A percentile compares a stretch with the other conserved stretches of the same genome.
These are phyloP conservation scores for Pleurotus platypus DNA, from an alignment of 768 basidiomycete genomes.

Conservation along the genomic window DNA sequence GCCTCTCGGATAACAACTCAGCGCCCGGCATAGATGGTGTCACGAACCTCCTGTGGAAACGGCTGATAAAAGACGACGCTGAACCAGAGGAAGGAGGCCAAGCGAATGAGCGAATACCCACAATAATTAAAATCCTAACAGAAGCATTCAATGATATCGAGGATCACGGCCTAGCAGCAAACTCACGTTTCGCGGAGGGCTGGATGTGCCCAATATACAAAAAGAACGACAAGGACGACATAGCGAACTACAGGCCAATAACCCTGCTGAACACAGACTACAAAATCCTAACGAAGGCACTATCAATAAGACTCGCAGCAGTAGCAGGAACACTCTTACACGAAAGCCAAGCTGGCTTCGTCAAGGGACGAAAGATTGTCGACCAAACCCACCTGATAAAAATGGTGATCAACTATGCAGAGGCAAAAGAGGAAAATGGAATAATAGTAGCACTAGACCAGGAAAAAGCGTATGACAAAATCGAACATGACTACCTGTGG, in stretches of 20 bases:
- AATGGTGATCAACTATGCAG: slow-evolving; percentile 19
- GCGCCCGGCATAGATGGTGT: no score
- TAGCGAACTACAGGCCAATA: slow-evolving; percentile 34
- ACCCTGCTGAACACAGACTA: slow-evolving; percentile 34
- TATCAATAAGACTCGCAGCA: slow-evolving; percentile 17
- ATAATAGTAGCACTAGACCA: slow-evolving; percentile 24
- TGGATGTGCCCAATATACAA: slow-evolving; percentile 41
- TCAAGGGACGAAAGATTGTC: slow-evolving; percentile 23
- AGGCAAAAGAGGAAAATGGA: slow-evolving; percentile 20
- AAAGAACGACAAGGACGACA: slow-evolving; percentile 26
- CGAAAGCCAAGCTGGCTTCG: slow-evolving; percentile 34
- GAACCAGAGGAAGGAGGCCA: slow-evolving; percentile 12
- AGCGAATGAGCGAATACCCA: slow-evolving; percentile 11
- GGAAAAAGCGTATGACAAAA: slow-evolving; percentile 8
- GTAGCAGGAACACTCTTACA: slow-evolving; percentile 23
- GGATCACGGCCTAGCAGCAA: slow-evolving; percentile 12
- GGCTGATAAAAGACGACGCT: neutral
- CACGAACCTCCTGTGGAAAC: neutral
- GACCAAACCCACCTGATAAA: slow-evolving; percentile 27
- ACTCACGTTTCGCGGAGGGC: slow-evolving; percentile 22
- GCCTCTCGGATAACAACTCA: neutral
- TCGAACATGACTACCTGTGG: slow-evolving; percentile 5
- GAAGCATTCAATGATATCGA: slow-evolving; percentile 24
- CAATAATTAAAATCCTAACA: neutral
- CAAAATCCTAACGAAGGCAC: slow-evolving; percentile 25